phyloP scores from a whole-genome alignment of 768 basidiomycete species.

The Termitomyces heimii region DNA sequence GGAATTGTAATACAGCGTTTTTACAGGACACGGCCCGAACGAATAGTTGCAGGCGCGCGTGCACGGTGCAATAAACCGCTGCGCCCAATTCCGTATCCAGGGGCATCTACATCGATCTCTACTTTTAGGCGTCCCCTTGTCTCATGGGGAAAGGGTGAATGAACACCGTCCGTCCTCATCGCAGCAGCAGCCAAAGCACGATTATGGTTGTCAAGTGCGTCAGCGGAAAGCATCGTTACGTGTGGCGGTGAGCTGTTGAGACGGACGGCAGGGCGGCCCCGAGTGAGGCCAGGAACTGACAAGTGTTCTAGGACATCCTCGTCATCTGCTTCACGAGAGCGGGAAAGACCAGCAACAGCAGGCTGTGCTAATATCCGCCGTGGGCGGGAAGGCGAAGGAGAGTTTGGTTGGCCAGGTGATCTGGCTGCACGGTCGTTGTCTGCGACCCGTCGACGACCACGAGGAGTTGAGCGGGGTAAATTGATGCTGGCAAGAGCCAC shows the following conservation, averaged over 20 bases:
- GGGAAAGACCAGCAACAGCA: conserved; percentile 5
- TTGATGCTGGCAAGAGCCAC: conserved; percentile 26
- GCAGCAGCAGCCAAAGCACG: conserved; percentile 17
- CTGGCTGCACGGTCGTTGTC: conserved; percentile 25
- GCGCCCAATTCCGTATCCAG: conserved; percentile 59
- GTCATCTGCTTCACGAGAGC: conserved; percentile 20
- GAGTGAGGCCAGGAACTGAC: conserved; percentile 30
- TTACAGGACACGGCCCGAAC: conserved; percentile 13
- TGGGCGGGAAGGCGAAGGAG: conserved; percentile 35
- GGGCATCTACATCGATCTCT: conserved; percentile 46
- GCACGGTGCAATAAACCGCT: conserved; percentile 53
- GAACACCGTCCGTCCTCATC: conserved; percentile 17
- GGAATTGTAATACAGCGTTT: background rate
- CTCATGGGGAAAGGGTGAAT: conserved; percentile 21
- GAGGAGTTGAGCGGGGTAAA: conserved; percentile 37
- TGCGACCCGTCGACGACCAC: conserved; percentile 44
- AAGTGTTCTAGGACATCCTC: conserved; percentile 46
- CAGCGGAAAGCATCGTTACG: conserved; percentile 34
- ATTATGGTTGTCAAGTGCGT: conserved; percentile 22
- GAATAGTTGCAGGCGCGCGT: conserved; percentile 15
- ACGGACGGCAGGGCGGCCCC: conserved; percentile 45
- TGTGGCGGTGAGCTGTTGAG: conserved; percentile 57
- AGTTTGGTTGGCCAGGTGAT: conserved; percentile 25
- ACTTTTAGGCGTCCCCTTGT: conserved; percentile 49
- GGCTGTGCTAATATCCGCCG: conserved; percentile 15